Evolutionary conservation across 1,284 basidiomycete genomes (phyloP).

Genomic region (Phylloporus gajari): DNA sequence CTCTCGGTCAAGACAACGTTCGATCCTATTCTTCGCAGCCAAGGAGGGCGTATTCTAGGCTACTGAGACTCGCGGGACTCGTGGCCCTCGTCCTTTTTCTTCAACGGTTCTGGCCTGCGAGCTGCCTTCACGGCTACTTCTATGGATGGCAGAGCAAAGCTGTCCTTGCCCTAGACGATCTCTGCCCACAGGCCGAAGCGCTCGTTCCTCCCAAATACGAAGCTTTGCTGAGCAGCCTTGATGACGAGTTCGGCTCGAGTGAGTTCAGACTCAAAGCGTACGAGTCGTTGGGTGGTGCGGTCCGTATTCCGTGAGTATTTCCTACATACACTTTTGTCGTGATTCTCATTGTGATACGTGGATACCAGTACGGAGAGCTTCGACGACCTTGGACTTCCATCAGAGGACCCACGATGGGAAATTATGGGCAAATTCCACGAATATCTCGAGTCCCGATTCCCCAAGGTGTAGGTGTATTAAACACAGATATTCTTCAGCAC

Average conservation of each 20-base stretch:
- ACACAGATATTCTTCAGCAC: no score
- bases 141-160: neutral
- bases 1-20: neutral
- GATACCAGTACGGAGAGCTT: slow-evolving; percentile 48
- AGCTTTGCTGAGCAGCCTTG: slow-evolving; percentile 45
- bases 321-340: neutral
- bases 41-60: neutral
- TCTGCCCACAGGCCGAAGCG: slow-evolving; percentile 47
- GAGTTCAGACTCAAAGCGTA: slow-evolving; percentile 53
- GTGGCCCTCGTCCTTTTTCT: slow-evolving; percentile 24
- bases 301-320: slow-evolving; percentile 55
- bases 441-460: slow-evolving; percentile 54
- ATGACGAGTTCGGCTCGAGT: slow-evolving; percentile 45
- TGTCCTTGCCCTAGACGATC: slow-evolving; percentile 8
- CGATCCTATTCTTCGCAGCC: neutral
- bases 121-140: neutral
- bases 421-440: slow-evolving; percentile 53
- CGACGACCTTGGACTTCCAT: slow-evolving; percentile 54
- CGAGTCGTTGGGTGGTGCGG: slow-evolving; percentile 54
- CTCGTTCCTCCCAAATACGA: slow-evolving; percentile 43
- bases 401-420: slow-evolving; percentile 58
- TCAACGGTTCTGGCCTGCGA: slow-evolving; percentile 13
- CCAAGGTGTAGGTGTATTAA: slow-evolving; percentile 47
- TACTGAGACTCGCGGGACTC: slow-evolving; percentile 13
- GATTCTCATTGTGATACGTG: neutral